Percentiles rank a stretch among this genome's conserved stretches.
Evolutionary conservation across 306 rosid genomes (phyloP).

Genomic region (Oemleria cerasiformis): DNA sequence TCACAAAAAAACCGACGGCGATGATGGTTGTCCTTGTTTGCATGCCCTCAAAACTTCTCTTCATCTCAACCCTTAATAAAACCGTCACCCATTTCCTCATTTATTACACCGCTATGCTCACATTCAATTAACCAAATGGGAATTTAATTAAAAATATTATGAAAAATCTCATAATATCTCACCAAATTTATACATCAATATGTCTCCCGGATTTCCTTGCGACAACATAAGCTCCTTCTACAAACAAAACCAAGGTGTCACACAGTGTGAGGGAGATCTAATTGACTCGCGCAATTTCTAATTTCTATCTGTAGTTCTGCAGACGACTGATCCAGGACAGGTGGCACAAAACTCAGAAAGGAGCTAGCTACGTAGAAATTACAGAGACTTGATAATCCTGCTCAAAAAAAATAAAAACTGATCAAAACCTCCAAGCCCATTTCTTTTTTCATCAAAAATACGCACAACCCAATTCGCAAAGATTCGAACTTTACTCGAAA

Average conservation of each 20-base stretch:
- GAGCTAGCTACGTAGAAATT: not conserved
- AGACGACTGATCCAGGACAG: not conserved
- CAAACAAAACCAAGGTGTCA: not conserved
- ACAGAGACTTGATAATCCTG: not conserved
- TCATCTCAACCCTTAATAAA: slow-evolving; percentile 19
- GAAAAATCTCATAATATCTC: not conserved
- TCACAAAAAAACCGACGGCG: slow-evolving; percentile 45
- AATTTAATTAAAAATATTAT: not conserved
- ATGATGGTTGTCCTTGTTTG: slow-evolving; percentile 9
- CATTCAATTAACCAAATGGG: not conserved
- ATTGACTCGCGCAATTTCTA: not conserved
- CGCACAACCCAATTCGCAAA: not conserved
- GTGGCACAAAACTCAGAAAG: slow-evolving; percentile 8
- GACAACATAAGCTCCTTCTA: not conserved
- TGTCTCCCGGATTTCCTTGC: too few relatives aligned
- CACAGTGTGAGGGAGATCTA: not conserved
- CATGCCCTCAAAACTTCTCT: not conserved
- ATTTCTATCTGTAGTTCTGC: not conserved
- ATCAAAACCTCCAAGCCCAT: not conserved
- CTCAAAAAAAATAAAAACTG: not conserved
- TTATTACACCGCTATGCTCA: not conserved
- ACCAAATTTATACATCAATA: too few relatives aligned
- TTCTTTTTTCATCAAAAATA: not conserved
- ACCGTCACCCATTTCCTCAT: slow-evolving; percentile 11
- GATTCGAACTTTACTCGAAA: not conserved